Conservation (phyloP, 805 yeast species). For the Metschnikowia matae region DNA sequence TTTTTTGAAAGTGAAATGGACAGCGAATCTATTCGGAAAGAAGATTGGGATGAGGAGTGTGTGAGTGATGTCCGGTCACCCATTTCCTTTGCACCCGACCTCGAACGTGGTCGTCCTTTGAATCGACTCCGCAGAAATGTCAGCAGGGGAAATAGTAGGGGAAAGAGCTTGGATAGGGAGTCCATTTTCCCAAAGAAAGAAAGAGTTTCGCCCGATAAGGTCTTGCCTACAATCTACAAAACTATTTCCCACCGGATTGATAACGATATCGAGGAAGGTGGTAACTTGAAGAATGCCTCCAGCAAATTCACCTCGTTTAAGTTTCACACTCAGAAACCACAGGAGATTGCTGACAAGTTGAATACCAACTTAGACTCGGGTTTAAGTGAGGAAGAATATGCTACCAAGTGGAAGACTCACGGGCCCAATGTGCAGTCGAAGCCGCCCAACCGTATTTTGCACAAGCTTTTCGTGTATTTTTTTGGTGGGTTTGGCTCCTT, state of each 20-base stretch:
- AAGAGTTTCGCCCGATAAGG: conserved; percentile 23
- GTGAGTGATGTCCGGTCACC: conserved; percentile 1
- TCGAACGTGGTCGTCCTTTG: conserved; percentile 3
- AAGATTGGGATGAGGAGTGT: conserved; percentile 5
- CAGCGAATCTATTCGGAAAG: conserved; percentile 4
- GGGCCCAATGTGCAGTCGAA: conserved; percentile 38
- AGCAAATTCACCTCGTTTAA: conserved; percentile 23
- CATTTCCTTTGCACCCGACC: conserved; percentile 1
- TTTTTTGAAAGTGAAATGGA: neutral
- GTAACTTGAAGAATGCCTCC: conserved; percentile 5
- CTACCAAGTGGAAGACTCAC: conserved; percentile 16
- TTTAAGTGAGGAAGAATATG: conserved; percentile 16
- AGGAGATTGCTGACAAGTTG: conserved; percentile 21
- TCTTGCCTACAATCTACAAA: conserved; percentile 35
- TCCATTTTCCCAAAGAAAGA: conserved; percentile 6
- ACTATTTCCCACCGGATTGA: conserved; percentile 31
- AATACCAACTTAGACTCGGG: conserved; percentile 21
- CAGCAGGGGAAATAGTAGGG: neutral
- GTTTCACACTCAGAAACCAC: conserved; percentile 28
- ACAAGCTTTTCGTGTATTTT: conserved; percentile 34
- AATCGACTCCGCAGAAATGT: neutral
- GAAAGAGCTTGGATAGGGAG: neutral
- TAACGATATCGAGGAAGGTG: conserved; percentile 6
- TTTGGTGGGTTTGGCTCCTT: conserved; percentile 49
- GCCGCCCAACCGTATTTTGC: conserved; percentile 31